phyloP scores from a whole-genome alignment of 805 yeast genomes.

The Starmerella vitae region DNA sequence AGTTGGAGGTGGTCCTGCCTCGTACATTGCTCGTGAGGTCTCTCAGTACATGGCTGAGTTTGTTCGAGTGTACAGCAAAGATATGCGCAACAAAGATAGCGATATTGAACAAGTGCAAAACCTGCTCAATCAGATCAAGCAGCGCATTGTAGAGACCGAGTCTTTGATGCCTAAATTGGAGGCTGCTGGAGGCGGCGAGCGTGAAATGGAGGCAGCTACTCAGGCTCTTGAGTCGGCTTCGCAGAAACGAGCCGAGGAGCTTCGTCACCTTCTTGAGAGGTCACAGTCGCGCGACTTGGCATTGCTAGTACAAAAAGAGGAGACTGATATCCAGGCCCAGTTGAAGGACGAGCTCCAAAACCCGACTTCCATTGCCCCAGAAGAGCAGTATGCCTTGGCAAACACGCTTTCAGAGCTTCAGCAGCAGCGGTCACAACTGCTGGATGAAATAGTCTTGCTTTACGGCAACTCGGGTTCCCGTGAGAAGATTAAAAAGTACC shows the following conservation, averaged over 20 bases:
- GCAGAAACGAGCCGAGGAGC: constrained; percentile 23
- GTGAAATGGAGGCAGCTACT: constrained; percentile 15
- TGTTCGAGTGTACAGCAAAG: constrained; percentile 40
- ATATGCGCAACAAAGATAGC: constrained; percentile 41
- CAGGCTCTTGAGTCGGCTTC: constrained; percentile 24
- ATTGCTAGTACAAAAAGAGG: constrained; percentile 44
- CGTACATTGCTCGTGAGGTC: constrained; percentile 9
- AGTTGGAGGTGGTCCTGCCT: too few relatives aligned
- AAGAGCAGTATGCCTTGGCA: constrained; percentile 25
- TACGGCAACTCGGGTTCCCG: constrained; percentile 36
- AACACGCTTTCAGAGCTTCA: constrained; percentile 32
- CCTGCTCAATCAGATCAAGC: constrained; percentile 32
- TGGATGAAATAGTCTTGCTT: constrained; percentile 38
- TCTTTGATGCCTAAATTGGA: constrained; percentile 24
- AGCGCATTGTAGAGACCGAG: constrained; percentile 31
- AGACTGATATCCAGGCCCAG: constrained; percentile 25
- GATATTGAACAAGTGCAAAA: constrained; percentile 38
- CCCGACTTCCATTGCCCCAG: constrained; percentile 11
- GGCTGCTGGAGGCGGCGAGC: constrained; percentile 25
- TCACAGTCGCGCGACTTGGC: constrained; percentile 52
- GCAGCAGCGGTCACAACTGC: constrained; percentile 29
- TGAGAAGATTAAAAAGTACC: constrained; percentile 60
- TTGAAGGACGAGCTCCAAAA: constrained; percentile 18
- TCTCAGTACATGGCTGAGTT: constrained; percentile 25
- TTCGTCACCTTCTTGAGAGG: constrained; percentile 41